Evolutionary conservation across 495 filamentous ascomycete species (phyloP), one percentile per base, ranked within the genome.

Genomic region (Xylaria sp.): DNA sequence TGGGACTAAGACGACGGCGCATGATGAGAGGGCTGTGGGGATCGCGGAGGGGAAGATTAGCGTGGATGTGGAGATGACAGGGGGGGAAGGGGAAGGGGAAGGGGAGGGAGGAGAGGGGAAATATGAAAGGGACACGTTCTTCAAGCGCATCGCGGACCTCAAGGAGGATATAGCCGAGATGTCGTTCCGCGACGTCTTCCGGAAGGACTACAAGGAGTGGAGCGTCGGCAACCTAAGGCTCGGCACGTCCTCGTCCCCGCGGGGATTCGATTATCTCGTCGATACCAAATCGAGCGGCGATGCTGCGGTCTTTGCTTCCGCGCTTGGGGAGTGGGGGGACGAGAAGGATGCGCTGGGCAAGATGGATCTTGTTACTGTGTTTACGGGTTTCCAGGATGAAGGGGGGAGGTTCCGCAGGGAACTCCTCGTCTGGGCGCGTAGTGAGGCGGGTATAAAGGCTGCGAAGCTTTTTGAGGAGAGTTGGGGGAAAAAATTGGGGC

Each of bases 151-250:
- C 61, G 81, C 85, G 19, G 67, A 78, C 5, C 90, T 94, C 7
- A 97, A 97, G 80, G 84, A 88, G 71, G 86, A 94, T 71, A 85
- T 98, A 57, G 87, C 87, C 64, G 72, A 79, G 4, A 81, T 99
- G 70, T 86, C 83, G 3, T 77, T 96, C 69, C 79, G 87, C 3
- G 97, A 98, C 71, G 86, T 97, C 19, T 78, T 98, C 59, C 86
- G 90, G 68, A 95, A 97, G 73, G 96, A 99, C 80, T 99, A 96
- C 80, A 99, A 99, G 81, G 87, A 91, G 68, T 99, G 95, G 94
- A 81, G 75, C 5, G 94, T 93, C 74, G 80, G 75, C 1, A 76
- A 67, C 7, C 70, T 88, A 37, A 86, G 82, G 24, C 79, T 99
- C 11, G 96, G 96, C 1, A 92, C 97, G 58, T 91, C 90, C 58